phyloP scores from a whole-genome alignment of 345 rosid genomes.

The Corchorus capsularis region DNA sequence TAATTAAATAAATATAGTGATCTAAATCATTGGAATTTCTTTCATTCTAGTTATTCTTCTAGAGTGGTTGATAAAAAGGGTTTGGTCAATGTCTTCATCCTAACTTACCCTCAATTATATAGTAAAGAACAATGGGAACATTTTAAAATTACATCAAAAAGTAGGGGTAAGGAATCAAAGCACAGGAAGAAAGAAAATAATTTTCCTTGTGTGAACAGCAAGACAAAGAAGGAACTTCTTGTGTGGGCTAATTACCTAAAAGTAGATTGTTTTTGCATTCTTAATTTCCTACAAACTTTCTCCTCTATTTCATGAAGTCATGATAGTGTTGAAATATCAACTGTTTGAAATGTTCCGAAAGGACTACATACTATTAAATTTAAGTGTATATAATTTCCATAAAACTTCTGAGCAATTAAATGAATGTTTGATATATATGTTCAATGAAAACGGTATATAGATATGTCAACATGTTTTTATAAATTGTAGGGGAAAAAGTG shows the following conservation, averaged over 20 bases:
- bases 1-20: background rate
- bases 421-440: background rate
- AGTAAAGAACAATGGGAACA: background rate
- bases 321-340: background rate
- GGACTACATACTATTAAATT: no score
- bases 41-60: conserved; percentile 20
- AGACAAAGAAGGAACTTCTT: conserved; percentile 18
- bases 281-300: conserved; percentile 9
- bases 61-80: conserved; percentile 45
- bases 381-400: background rate
- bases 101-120: conserved; percentile 27
- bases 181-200: no score
- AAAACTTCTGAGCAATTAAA: conserved; percentile 22
- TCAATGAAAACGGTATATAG: conserved; percentile 17
- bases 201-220: conserved; percentile 34
- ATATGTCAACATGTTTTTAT: conserved; percentile 33
- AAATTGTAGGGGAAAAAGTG: background rate
- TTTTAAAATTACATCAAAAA: background rate
- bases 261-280: background rate
- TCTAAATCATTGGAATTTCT: conserved; percentile 13
- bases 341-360: background rate
- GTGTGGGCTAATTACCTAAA: conserved; percentile 3
- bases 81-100: conserved; percentile 36
- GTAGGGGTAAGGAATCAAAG: background rate
- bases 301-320: background rate